Conservation (phyloP, 1,284 basidiomycete genomes). For the Puccinia triticina region DNA sequence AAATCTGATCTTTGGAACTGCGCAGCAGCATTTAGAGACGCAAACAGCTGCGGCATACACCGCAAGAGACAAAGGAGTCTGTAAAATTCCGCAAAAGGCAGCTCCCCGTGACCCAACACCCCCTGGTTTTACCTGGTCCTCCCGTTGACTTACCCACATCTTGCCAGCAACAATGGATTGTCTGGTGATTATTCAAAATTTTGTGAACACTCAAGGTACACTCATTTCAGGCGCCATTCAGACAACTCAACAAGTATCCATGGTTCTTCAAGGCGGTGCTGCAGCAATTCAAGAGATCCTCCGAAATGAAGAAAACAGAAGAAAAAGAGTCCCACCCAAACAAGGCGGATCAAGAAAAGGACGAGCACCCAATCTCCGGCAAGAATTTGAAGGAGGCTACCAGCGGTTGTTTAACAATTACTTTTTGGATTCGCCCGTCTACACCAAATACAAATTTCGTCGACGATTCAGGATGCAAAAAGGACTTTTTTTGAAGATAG, state of each 20-base stretch:
- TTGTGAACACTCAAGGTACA: neutral
- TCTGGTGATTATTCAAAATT: neutral
- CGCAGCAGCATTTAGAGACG: neutral
- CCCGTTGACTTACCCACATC: no score
- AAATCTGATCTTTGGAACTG: neutral
- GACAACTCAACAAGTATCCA: neutral
- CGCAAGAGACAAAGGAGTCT: neutral
- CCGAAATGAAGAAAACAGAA: neutral
- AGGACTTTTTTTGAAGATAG: slow-evolving; percentile 14
- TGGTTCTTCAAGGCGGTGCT: neutral
- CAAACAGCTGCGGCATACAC: neutral
- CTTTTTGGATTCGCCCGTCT: slow-evolving; percentile 9
- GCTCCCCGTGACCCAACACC: neutral
- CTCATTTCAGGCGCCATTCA: neutral
- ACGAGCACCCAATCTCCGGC: neutral
- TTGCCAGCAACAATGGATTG: no score
- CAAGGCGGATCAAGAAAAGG: neutral
- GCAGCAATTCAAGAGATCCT: neutral
- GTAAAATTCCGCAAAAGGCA: neutral
- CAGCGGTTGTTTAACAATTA: neutral
- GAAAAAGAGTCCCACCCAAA: neutral
- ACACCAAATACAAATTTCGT: neutral
- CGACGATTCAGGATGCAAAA: slow-evolving; percentile 24
- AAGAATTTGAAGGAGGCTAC: neutral
- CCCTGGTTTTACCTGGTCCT: no score